phyloP scores from a whole-genome alignment of 164 flowering plant genomes.

The Magnolia changhungtana region DNA sequence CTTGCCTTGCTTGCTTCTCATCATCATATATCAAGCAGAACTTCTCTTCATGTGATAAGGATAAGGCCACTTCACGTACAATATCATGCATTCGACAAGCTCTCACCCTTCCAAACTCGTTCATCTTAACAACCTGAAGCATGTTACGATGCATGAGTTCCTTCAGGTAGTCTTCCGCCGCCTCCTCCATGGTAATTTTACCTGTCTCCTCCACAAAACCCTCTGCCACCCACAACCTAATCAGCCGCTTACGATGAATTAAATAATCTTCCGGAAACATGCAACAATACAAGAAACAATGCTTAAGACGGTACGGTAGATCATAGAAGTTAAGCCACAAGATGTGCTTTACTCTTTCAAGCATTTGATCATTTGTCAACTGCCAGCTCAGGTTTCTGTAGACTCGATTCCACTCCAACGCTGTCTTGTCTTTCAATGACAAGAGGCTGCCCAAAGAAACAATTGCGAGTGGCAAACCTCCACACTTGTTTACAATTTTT shows the following conservation, averaged over 20 bases:
- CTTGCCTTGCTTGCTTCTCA: no score
- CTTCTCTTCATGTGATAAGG: slow-evolving; percentile 2
- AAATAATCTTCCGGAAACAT: slow-evolving; percentile 17
- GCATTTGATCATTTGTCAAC: slow-evolving; percentile 1
- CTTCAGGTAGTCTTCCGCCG: slow-evolving; percentile 5
- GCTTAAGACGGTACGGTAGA: slow-evolving; percentile 17
- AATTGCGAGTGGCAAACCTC: slow-evolving; percentile 25
- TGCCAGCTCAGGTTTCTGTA: slow-evolving; percentile 14
- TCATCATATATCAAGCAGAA: not conserved
- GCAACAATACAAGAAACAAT: slow-evolving; percentile 23
- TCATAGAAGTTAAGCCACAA: slow-evolving; percentile 10
- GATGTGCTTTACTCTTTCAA: not conserved
- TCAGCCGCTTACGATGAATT: slow-evolving; percentile 12
- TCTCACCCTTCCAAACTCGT: not conserved
- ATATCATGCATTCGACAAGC: slow-evolving; percentile 14
- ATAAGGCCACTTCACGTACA: slow-evolving; percentile 13
- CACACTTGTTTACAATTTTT: slow-evolving; percentile 15
- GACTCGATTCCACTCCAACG: slow-evolving; percentile 13
- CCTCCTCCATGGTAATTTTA: not conserved
- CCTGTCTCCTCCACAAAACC: slow-evolving; percentile 13
- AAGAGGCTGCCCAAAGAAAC: slow-evolving; percentile 19
- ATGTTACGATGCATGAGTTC: slow-evolving; percentile 9
- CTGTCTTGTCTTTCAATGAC: not conserved
- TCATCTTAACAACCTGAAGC: slow-evolving; percentile 1
- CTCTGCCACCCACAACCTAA: slow-evolving; percentile 24